These are phyloP conservation scores for Naganishia vishniacii DNA, from an alignment of 768 basidiomycete species.

Conservation along the genomic window DNA sequence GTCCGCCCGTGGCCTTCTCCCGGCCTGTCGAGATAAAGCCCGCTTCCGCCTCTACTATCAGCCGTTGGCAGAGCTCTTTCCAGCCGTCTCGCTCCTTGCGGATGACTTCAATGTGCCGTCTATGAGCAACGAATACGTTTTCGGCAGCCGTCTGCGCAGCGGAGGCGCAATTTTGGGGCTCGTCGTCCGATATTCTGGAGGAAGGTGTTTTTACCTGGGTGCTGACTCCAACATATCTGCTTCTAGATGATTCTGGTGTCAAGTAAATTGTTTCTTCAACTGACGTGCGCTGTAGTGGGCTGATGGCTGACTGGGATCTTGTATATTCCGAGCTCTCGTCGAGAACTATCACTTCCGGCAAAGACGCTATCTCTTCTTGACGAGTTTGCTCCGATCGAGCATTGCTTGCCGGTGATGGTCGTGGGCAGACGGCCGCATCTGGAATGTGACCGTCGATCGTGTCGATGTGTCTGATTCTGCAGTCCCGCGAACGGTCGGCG, in stretches of 20 bases:
- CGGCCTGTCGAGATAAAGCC: background rate
- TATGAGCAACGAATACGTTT: constrained; percentile 3
- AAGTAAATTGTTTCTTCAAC: constrained; percentile 5
- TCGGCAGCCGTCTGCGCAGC: background rate
- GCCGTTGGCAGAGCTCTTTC: constrained; percentile 3
- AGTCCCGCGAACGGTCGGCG: too few relatives aligned
- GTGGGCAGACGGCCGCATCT: too few relatives aligned
- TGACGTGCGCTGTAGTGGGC: background rate
- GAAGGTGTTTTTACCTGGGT: too few relatives aligned
- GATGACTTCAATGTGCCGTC: background rate
- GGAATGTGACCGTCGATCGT: too few relatives aligned
- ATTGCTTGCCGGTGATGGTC: too few relatives aligned
- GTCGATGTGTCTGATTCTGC: too few relatives aligned
- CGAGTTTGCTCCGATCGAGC: too few relatives aligned
- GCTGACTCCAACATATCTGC: background rate
- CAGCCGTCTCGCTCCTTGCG: constrained; percentile 8
- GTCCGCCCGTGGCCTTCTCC: background rate
- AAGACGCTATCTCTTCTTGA: background rate
- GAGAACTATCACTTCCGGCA: constrained; percentile 2
- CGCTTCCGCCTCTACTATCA: constrained; percentile 1
- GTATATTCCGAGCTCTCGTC: constrained; percentile 1
- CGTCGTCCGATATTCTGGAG: too few relatives aligned
- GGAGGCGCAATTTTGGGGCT: background rate
- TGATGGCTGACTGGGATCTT: background rate
- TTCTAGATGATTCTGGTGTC: background rate